Conservation (phyloP, 2,329 filamentous ascomycete genomes). For the Chaetomium olivaceum region DNA sequence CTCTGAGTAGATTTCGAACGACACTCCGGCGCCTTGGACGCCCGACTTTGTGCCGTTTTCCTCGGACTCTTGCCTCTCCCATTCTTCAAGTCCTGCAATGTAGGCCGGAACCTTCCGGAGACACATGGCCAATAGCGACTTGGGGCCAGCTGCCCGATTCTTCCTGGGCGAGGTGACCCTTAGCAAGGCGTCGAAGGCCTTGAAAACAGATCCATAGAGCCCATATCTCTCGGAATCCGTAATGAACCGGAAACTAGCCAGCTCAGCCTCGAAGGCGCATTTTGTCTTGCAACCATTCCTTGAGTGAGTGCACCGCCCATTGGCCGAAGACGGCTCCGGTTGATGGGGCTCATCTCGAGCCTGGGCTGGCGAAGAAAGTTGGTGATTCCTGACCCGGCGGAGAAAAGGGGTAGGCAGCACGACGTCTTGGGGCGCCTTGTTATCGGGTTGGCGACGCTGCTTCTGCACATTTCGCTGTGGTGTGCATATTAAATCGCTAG, state of each 20-base stretch:
- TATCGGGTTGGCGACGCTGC: conserved; percentile 21
- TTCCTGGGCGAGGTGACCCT: conserved; percentile 40
- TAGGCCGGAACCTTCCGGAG: conserved; percentile 51
- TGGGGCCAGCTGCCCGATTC: conserved; percentile 33
- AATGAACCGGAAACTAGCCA: conserved; percentile 39
- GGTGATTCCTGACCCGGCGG: conserved; percentile 36
- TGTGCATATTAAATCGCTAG: conserved; percentile 12
- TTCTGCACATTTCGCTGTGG: conserved; percentile 16
- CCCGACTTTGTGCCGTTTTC: conserved; percentile 41
- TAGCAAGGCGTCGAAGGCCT: conserved; percentile 48
- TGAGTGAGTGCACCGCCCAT: conserved; percentile 21
- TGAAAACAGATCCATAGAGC: conserved; percentile 49
- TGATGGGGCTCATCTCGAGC: conserved; percentile 7
- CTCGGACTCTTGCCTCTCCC: conserved; percentile 43
- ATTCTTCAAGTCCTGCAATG: conserved; percentile 47
- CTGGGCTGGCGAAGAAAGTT: conserved; percentile 35
- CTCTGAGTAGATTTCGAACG: conserved; percentile 50
- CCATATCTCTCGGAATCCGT: conserved; percentile 37
- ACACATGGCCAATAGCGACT: conserved; percentile 52
- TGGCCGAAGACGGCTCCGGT: not conserved
- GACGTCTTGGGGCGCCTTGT: conserved; percentile 32
- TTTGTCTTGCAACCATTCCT: conserved; percentile 20
- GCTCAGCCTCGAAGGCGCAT: conserved; percentile 38
- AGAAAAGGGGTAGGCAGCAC: conserved; percentile 39
- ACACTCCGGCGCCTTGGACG: conserved; percentile 42